phyloP scores from a whole-genome alignment of 2,329 filamentous ascomycete genomes.

The Fonsecaea monophora region DNA sequence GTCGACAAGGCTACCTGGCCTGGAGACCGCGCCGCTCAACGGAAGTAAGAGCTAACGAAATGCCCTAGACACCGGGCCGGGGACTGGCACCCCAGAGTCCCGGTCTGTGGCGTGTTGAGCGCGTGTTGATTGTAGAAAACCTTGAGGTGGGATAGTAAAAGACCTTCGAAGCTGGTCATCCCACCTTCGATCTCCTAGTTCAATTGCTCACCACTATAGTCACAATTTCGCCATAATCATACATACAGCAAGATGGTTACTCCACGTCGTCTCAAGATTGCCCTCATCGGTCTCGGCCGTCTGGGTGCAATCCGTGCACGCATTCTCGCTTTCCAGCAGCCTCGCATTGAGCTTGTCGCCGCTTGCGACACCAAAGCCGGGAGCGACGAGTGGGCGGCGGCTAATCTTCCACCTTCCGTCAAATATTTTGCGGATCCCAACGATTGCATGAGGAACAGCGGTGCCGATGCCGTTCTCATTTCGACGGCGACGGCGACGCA shows the following conservation, averaged over 20 bases:
- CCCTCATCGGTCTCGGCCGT: constrained; percentile 43
- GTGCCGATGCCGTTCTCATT: constrained; percentile 43
- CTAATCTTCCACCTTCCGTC: constrained; percentile 38
- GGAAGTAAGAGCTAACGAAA: too few relatives aligned
- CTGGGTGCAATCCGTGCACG: constrained; percentile 44
- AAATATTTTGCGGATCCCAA: constrained; percentile 41
- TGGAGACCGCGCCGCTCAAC: too few relatives aligned
- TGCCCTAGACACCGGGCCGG: too few relatives aligned
- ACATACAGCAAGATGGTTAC: constrained; percentile 11
- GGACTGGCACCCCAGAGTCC: too few relatives aligned
- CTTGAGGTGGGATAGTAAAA: too few relatives aligned
- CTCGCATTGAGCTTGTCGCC: constrained; percentile 47
- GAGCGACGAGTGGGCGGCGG: constrained; percentile 44
- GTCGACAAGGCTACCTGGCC: too few relatives aligned
- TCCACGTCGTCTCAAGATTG: constrained; percentile 30
- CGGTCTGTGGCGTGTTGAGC: too few relatives aligned
- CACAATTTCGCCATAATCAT: too few relatives aligned
- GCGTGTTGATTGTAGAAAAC: too few relatives aligned
- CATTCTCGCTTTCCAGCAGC: constrained; percentile 47
- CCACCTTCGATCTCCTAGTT: too few relatives aligned
- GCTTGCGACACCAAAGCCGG: constrained; percentile 47
- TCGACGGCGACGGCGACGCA: constrained; percentile 44
- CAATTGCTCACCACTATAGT: too few relatives aligned
- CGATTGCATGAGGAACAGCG: constrained; percentile 43
- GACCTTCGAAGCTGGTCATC: too few relatives aligned